Conservation (phyloP, 202 grass and related monocot genomes). For the Schoenoplectus tabernaemontani region DNA sequence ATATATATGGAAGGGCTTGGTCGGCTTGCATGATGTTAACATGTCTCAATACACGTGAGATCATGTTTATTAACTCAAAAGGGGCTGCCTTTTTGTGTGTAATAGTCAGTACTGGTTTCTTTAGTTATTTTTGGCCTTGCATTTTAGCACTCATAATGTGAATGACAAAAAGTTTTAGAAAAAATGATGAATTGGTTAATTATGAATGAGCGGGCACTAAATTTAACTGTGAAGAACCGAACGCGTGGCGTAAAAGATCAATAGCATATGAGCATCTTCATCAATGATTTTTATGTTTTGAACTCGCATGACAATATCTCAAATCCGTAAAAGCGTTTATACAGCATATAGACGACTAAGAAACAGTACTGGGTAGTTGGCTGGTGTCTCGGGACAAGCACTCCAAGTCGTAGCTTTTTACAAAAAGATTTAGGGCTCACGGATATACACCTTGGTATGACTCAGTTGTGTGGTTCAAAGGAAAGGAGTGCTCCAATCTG, state of each 20-base stretch:
- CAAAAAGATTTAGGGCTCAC: background rate
- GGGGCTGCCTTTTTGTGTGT: conserved; percentile 38
- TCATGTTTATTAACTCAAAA: background rate
- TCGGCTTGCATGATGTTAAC: background rate
- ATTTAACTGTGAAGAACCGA: background rate
- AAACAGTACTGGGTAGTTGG: background rate
- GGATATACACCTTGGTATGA: background rate
- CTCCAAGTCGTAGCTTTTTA: background rate
- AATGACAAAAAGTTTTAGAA: background rate
- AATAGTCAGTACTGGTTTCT: background rate
- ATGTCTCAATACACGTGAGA: conserved; percentile 1
- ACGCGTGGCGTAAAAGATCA: background rate
- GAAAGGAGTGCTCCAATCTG: background rate
- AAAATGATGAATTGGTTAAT: background rate
- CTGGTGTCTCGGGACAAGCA: background rate
- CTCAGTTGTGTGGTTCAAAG: background rate
- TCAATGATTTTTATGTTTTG: background rate
- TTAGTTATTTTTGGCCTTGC: conserved; percentile 4
- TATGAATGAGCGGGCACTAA: background rate
- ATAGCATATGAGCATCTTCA: background rate
- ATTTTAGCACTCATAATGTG: background rate
- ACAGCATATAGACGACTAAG: background rate
- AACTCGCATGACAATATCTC: background rate
- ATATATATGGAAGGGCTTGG: background rate
- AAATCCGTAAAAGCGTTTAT: background rate